Evolutionary conservation across 768 basidiomycete genomes (phyloP).

Genomic region (Lentinula raphanica): DNA sequence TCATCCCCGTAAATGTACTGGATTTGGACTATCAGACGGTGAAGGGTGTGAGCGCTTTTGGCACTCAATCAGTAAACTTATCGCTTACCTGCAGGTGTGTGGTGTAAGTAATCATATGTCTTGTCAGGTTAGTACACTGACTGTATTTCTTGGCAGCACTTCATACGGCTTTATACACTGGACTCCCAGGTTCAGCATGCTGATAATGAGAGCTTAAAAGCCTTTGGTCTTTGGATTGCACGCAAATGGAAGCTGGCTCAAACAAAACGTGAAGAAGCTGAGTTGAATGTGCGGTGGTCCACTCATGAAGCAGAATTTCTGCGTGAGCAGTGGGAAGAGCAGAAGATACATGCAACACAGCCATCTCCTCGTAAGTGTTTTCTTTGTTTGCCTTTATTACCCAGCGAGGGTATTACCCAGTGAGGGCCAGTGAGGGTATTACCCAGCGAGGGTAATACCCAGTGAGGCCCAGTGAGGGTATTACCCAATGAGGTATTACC

Average conservation of each 20-base stretch:
- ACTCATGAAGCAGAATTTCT: neutral
- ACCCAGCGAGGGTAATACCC: no score
- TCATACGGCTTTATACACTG: slow-evolving; percentile 13
- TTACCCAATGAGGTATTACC: no score
- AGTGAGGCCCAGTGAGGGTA: no score
- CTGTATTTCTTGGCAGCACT: slow-evolving; percentile 8
- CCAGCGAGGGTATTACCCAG: no score
- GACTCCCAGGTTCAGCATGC: slow-evolving; percentile 11
- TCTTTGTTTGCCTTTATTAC: no score
- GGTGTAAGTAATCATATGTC: slow-evolving; percentile 11
- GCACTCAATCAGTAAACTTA: no score
- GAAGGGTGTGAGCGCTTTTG: no score
- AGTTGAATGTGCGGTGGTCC: neutral
- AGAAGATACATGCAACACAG: slow-evolving; percentile 4
- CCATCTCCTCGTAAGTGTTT: slow-evolving; percentile 16
- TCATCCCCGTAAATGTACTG: slow-evolving; percentile 25
- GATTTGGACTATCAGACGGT: no score
- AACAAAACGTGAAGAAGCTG: neutral
- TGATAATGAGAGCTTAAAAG: slow-evolving; percentile 5
- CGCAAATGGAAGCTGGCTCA: no score
- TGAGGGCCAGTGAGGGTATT: no score
- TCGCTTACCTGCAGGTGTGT: slow-evolving; percentile 14
- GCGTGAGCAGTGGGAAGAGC: slow-evolving; percentile 8
- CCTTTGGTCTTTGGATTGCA: slow-evolving; percentile 13
- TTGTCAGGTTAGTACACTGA: neutral